Percentiles rank a stretch among this genome's conserved stretches.
phyloP scores from a whole-genome alignment of 257 asterid species.

The Vinca minor region DNA sequence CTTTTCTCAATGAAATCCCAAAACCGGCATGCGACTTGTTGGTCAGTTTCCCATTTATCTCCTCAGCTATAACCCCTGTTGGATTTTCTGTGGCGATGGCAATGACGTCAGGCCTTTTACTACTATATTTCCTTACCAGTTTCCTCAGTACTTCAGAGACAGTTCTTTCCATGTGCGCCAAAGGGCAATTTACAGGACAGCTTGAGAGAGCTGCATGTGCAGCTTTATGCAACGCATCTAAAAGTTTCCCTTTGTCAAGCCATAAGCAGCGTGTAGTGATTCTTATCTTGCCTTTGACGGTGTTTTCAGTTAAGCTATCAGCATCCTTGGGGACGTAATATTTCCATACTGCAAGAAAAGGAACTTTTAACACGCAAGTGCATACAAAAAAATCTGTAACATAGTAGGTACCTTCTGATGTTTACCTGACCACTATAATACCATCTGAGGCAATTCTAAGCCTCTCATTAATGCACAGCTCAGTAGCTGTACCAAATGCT shows the following conservation, averaged over 20 bases:
- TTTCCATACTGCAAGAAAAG: constrained; percentile 70
- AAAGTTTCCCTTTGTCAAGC: constrained; percentile 96
- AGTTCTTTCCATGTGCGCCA: constrained; percentile 82
- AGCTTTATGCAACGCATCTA: constrained; percentile 93
- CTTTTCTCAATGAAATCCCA: constrained; percentile 51
- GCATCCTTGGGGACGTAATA: constrained; percentile 66
- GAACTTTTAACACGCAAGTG: constrained; percentile 15
- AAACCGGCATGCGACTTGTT: constrained; percentile 42
- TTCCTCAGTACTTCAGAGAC: constrained; percentile 89
- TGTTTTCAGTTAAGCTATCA: constrained; percentile 38
- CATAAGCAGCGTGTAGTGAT: constrained; percentile 96
- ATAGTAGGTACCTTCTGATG: not conserved
- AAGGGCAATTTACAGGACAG: constrained; percentile 80
- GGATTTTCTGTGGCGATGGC: constrained; percentile 86
- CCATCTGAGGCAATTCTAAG: constrained; percentile 88
- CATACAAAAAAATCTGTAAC: constrained; percentile 13
- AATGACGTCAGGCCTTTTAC: constrained; percentile 91
- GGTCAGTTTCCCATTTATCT: constrained; percentile 60
- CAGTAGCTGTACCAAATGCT: constrained; percentile 94
- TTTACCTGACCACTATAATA: constrained; percentile 79
- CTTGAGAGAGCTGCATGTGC: constrained; percentile 92
- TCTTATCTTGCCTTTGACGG: constrained; percentile 82
- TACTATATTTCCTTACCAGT: constrained; percentile 81
- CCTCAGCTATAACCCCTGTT: constrained; percentile 71
- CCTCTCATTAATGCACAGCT: constrained; percentile 89